Percentiles rank a stretch among this genome's conserved stretches.
Conservation (phyloP, 2,329 filamentous ascomycete species). For the Bimuria novae-zelandiae region DNA sequence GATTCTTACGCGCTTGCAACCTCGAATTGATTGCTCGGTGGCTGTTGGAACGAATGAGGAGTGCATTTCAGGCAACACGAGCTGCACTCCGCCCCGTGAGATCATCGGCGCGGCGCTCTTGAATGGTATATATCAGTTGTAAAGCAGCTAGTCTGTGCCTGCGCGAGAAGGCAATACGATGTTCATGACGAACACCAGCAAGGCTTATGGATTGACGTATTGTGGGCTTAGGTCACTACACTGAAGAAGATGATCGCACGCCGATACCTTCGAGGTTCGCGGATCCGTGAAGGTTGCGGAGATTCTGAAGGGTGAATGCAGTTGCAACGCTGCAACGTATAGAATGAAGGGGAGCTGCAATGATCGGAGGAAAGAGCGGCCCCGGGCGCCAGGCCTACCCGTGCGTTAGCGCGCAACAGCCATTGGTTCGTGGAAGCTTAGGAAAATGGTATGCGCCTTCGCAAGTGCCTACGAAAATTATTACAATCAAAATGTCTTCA, state of each 20-base stretch:
- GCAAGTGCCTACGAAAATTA: no score
- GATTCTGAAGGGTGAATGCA: no score
- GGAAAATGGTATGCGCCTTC: background rate
- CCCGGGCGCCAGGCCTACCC: background rate
- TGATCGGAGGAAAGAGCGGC: background rate
- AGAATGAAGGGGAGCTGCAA: no score
- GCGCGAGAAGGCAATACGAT: slow-evolving; percentile 2
- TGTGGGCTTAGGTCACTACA: background rate
- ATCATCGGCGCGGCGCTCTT: background rate
- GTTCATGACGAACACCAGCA: background rate
- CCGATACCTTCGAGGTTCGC: no score
- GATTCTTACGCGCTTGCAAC: slow-evolving; percentile 1
- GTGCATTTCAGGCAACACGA: background rate
- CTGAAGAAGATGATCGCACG: background rate
- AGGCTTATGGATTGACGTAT: background rate
- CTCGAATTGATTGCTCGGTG: slow-evolving; percentile 1
- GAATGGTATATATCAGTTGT: background rate
- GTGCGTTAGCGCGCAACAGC: background rate
- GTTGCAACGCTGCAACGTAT: no score
- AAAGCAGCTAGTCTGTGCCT: slow-evolving; percentile 7
- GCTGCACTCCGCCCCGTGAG: background rate
- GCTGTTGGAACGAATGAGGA: background rate
- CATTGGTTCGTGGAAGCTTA: no score
- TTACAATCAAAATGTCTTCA: no score
- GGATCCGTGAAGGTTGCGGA: no score